Conservation (phyloP, 805 yeast species). For the Starmerella floris region DNA sequence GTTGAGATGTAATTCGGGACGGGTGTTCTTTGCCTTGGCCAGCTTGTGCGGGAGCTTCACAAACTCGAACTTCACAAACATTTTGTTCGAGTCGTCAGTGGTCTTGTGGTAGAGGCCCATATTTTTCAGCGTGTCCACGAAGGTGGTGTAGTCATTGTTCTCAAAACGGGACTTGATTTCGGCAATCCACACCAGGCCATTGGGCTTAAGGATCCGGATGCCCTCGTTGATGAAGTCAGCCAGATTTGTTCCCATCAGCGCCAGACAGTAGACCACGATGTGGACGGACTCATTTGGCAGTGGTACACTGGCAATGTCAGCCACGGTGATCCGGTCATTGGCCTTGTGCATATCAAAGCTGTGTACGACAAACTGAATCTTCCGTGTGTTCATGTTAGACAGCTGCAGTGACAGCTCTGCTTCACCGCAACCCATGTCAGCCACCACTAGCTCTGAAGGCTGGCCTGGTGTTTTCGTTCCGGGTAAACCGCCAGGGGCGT, state of each 20-base stretch:
- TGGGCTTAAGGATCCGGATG: conserved; percentile 67
- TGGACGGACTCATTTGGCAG: conserved; percentile 64
- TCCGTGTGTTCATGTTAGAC: conserved; percentile 20
- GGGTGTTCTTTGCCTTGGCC: conserved; percentile 41
- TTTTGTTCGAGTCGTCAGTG: conserved; percentile 76
- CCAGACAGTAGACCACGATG: conserved; percentile 83
- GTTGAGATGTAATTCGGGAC: conserved; percentile 55
- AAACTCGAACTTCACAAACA: conserved; percentile 92
- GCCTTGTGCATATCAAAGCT: conserved; percentile 83
- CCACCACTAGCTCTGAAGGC: conserved; percentile 54
- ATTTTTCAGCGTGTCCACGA: conserved; percentile 61
- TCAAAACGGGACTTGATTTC: conserved; percentile 84
- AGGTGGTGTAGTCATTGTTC: conserved; percentile 43
- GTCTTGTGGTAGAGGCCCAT: conserved; percentile 73
- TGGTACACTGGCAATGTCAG: conserved; percentile 87
- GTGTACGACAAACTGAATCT: conserved; percentile 45
- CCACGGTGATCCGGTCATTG: conserved; percentile 89
- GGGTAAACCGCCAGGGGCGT: conserved; percentile 94
- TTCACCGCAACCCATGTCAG: conserved; percentile 99
- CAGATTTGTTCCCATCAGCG: conserved; percentile 95
- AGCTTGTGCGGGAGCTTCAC: conserved; percentile 48
- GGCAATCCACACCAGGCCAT: conserved; percentile 95
- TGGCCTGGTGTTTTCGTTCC: conserved; percentile 27
- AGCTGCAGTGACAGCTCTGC: conserved; percentile 60
- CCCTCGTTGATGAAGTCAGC: conserved; percentile 87